Base-by-base conservation (phyloP, 495 filamentous ascomycete species). In the Aspergillus ellipticus region DNA sequence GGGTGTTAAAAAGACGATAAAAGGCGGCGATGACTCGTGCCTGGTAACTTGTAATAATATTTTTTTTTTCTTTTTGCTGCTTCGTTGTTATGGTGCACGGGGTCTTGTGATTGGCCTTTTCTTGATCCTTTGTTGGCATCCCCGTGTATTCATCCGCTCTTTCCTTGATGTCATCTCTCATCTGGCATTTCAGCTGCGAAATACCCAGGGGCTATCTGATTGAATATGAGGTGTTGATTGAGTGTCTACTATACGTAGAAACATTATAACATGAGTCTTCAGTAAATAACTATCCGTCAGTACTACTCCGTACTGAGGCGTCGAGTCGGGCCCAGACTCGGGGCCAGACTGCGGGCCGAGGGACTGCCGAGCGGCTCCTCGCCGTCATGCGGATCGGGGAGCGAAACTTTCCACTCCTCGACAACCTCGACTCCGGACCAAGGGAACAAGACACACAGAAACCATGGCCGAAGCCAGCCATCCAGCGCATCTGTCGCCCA, bases 401-500 rank as follows among this genome's bases (percentile, higher is more conserved):
- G 24, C 24, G 24, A 39, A 7, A 49, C 47, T 39, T 41, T 41
- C 31, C 16, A 39, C 31, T 4, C 11, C 35, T 39, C 1, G 35
- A 13, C 35, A 39, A 39, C 9, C 13, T n/a, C n/a, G 10, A 8
- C 13, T 39, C 35, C 11, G 35, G 35, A 39, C 35, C 35, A 39
- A 39, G 31, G 6, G 20, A 35, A 26, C 54, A 8, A 19, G 16
- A 29, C 39, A 39, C 31, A 16, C 39, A 53, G 22, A 47, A 51
- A 52, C 26, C 2, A 60, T 57, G 54, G 41, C 54, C 28, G 56
- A 61, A 19, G 49, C 56, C 15, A 55, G 43, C 56, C 68, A 72
- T 37, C 77, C 77, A 6, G 61, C 68, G 4, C 74, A 78, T 60
- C 68, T 82, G 13, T 67, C 71, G 21, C 77, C 79, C 22, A 82